phyloP scores from a whole-genome alignment of 352 stramenopile genomes.

The Globisporangium mamillatum region DNA sequence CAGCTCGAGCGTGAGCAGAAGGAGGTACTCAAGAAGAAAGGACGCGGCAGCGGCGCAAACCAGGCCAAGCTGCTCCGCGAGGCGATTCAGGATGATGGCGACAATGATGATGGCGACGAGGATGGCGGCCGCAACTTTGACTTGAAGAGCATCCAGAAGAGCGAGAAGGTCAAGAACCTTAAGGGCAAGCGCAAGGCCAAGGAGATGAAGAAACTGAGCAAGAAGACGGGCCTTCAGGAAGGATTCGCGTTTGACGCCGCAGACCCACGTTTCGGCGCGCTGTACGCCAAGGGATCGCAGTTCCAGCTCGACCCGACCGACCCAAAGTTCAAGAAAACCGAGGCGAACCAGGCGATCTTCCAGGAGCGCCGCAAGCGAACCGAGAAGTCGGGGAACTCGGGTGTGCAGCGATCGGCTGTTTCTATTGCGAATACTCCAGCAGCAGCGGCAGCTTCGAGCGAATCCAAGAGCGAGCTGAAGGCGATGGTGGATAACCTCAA shows the following conservation, averaged over 20 bases:
- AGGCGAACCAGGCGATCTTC: constrained; percentile 79
- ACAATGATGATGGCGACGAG: constrained; percentile 33
- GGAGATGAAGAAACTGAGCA: constrained; percentile 68
- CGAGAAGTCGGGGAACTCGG: constrained; percentile 23
- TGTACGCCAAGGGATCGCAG: constrained; percentile 73
- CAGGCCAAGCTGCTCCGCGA: constrained; percentile 58
- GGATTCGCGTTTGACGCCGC: constrained; percentile 73
- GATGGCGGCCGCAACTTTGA: constrained; percentile 77
- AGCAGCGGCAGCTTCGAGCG: constrained; percentile 9
- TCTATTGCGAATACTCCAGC: not conserved
- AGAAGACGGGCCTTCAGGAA: constrained; percentile 65
- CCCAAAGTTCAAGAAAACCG: constrained; percentile 80
- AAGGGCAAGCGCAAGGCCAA: constrained; percentile 81
- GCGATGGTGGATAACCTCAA: constrained; percentile 83
- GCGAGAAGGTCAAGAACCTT: constrained; percentile 69
- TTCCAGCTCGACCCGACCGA: constrained; percentile 86
- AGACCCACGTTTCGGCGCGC: constrained; percentile 69
- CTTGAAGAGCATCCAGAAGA: constrained; percentile 78
- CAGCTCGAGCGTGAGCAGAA: constrained; percentile 58
- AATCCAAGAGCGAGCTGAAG: constrained; percentile 46
- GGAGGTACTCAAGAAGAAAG: constrained; percentile 65
- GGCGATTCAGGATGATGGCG: constrained; percentile 42
- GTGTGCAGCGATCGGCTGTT: not conserved
- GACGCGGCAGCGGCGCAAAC: constrained; percentile 28
- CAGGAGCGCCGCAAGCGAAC: constrained; percentile 70